phyloP scores from a whole-genome alignment of 352 stramenopile species.

The Peronospora belbahrii region DNA sequence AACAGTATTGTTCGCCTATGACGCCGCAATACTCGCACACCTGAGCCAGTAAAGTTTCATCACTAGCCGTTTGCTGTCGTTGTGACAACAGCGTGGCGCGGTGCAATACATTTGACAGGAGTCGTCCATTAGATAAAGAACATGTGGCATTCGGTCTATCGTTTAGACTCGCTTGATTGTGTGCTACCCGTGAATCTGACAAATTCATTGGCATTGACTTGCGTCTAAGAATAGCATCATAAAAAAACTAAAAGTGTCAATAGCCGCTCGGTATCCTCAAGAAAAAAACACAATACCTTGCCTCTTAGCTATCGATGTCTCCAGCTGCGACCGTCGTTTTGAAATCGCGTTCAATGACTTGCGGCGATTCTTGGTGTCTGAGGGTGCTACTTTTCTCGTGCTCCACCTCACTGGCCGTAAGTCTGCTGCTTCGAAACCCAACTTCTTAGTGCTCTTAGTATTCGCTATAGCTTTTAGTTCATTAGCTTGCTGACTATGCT shows the following conservation, averaged over 20 bases:
- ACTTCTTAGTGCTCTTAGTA: constrained; percentile 7
- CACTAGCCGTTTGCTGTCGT: constrained; percentile 10
- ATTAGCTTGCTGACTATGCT: constrained; percentile 5
- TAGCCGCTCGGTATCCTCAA: background rate
- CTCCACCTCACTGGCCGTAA: constrained; percentile 46
- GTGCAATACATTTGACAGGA: constrained; percentile 49
- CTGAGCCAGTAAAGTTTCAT: constrained; percentile 8
- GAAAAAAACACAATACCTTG: background rate
- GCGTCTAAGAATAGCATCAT: constrained; percentile 8
- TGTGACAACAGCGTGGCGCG: constrained; percentile 58
- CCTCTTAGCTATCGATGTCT: constrained; percentile 21
- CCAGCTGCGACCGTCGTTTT: constrained; percentile 19
- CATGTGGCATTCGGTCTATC: background rate
- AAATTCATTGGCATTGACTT: constrained; percentile 19
- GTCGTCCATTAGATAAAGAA: constrained; percentile 16
- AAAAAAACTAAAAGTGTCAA: background rate
- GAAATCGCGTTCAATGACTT: constrained; percentile 32
- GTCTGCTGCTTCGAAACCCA: constrained; percentile 41
- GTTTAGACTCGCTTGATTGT: constrained; percentile 4
- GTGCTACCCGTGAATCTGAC: constrained; percentile 1
- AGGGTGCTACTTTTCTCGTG: constrained; percentile 11
- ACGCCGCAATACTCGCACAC: constrained; percentile 6
- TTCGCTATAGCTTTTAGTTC: background rate
- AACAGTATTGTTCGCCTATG: background rate
- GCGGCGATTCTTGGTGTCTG: constrained; percentile 30